These are phyloP conservation scores for Hymenoscyphus occultus DNA, from an alignment of 2,329 filamentous ascomycete species.

Conservation along the genomic window DNA sequence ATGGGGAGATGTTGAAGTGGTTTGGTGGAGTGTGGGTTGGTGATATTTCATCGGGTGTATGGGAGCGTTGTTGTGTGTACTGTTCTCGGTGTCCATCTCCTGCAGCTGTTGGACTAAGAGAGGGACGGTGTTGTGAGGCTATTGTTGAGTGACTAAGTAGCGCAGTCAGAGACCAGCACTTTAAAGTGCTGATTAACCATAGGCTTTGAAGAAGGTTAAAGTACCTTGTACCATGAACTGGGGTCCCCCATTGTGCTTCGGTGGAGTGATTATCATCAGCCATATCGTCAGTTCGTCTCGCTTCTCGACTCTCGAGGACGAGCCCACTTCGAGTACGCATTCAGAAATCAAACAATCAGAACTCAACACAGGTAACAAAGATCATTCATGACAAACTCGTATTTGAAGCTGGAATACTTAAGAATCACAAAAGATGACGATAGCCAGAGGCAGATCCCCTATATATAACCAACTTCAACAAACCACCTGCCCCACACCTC, in stretches of 20 bases:
- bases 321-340: constrained; percentile 6
- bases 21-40: background rate
- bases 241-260: background rate
- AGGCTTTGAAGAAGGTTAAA: background rate
- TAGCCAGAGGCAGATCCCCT: background rate
- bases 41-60: background rate
- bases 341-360: background rate
- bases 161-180: background rate
- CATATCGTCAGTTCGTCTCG: background rate
- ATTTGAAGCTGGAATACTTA: background rate
- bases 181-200: background rate
- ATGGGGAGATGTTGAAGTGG: background rate
- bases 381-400: background rate
- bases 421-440: background rate
- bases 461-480: constrained; percentile 1
- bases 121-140: background rate
- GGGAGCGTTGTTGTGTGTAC: background rate
- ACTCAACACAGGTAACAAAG: background rate
- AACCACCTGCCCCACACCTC: constrained; percentile 4
- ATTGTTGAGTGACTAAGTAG: background rate
- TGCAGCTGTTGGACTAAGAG: background rate
- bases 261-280: constrained; percentile 1
- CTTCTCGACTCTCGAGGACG: background rate
- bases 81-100: background rate
- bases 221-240: background rate